Conservation (phyloP, 345 rosid species). For the Populus deltoides region DNA sequence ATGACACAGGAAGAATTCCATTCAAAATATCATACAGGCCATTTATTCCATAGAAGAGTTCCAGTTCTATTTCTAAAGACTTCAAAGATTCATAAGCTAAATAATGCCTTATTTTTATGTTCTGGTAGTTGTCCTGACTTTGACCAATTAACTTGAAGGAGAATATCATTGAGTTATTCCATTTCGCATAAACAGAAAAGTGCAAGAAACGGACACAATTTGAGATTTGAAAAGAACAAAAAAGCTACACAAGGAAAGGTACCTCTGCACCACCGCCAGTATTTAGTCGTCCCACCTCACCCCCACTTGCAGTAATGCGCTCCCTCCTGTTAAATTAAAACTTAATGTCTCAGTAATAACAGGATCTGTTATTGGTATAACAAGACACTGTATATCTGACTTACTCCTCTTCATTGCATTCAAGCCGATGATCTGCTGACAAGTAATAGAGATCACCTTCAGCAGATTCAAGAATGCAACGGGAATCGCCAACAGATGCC, state of each 20-base stretch:
- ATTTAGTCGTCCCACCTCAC: constrained; percentile 97
- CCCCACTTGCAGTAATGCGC: constrained; percentile 93
- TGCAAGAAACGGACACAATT: not conserved
- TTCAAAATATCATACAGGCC: not conserved
- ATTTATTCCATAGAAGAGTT: not conserved
- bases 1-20: not conserved
- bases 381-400: constrained; percentile 23
- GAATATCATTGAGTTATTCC: not conserved
- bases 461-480: constrained; percentile 92
- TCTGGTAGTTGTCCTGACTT: constrained; percentile 1
- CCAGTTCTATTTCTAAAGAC: not conserved
- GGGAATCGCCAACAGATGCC: constrained; percentile 99
- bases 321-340: constrained; percentile 58
- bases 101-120: not conserved
- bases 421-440: constrained; percentile 98
- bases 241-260: constrained; percentile 22
- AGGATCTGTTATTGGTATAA: constrained; percentile 7
- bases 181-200: constrained; percentile 2
- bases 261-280: constrained; percentile 99
- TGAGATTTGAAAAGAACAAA: constrained; percentile 1
- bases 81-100: not conserved
- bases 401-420: constrained; percentile 91
- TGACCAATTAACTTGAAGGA: not conserved
- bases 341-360: constrained; percentile 18
- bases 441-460: constrained; percentile 85